phyloP scores from a whole-genome alignment of 805 yeast species.

The Kluyveromyces wickerhamii region DNA sequence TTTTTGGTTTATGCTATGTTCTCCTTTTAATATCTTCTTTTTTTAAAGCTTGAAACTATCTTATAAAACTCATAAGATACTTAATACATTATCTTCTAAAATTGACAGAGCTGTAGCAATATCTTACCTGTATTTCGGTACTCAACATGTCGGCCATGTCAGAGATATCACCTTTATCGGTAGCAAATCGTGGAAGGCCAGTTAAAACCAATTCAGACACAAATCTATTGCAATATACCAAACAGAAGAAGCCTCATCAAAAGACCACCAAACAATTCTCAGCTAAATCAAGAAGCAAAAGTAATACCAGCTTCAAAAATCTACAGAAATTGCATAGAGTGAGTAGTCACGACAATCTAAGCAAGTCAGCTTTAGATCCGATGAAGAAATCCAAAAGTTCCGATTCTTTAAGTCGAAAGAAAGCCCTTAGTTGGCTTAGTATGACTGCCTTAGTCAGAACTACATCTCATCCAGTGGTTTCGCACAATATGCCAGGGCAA shows the following conservation, averaged over 20 bases:
- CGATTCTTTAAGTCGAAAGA: conserved; percentile 23
- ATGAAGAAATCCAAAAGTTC: conserved; percentile 24
- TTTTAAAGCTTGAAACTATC: no score
- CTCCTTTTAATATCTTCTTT: no score
- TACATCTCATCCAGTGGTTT: conserved; percentile 17
- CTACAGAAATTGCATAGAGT: conserved; percentile 18
- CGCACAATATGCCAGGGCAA: conserved; percentile 10
- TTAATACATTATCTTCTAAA: no score
- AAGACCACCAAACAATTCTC: conserved; percentile 22
- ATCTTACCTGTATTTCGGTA: no score
- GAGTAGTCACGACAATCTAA: conserved; percentile 20
- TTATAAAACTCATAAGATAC: no score
- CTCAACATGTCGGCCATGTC: no score
- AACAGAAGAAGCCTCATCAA: conserved; percentile 5
- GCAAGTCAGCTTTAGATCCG: conserved; percentile 7
- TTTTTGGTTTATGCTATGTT: no score
- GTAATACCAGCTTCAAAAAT: conserved; percentile 27
- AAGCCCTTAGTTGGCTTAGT: conserved; percentile 25
- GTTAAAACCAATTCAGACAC: neutral
- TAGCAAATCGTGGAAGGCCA: conserved; percentile 2
- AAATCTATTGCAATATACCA: neutral
- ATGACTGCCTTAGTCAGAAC: conserved; percentile 28
- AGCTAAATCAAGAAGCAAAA: conserved; percentile 26
- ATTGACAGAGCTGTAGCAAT: no score
- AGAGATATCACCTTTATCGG: neutral